Evolutionary conservation across 768 basidiomycete species (phyloP).

Genomic region (Tricholoma matsutake): DNA sequence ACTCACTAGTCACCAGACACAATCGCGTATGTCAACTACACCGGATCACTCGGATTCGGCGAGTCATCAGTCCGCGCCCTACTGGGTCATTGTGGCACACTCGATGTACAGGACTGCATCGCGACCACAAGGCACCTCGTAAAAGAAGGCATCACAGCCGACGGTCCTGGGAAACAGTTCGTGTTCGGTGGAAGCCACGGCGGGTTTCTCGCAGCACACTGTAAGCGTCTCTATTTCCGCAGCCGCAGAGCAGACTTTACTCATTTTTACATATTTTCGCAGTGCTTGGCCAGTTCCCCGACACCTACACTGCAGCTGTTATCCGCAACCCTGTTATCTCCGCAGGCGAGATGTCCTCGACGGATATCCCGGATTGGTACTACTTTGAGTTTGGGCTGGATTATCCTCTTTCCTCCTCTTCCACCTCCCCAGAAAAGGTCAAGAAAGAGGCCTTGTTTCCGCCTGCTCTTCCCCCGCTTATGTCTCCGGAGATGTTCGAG

Average conservation of each 20-base stretch:
- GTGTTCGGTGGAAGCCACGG: constrained; percentile 70
- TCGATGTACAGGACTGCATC: constrained; percentile 67
- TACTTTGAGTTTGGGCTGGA: constrained; percentile 44
- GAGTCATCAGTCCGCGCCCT: constrained; percentile 54
- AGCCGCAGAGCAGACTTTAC: neutral
- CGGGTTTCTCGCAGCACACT: constrained; percentile 58
- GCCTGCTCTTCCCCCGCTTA: constrained; percentile 25
- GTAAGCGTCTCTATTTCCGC: constrained; percentile 32
- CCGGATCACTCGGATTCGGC: constrained; percentile 65
- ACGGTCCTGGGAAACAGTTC: constrained; percentile 49
- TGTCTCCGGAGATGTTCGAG: constrained; percentile 44
- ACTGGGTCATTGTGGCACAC: constrained; percentile 55
- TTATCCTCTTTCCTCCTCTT: constrained; percentile 37
- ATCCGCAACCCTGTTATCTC: constrained; percentile 72
- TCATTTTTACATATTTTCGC: neutral
- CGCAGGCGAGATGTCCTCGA: constrained; percentile 48
- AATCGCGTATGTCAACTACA: constrained; percentile 62
- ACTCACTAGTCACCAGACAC: constrained; percentile 40
- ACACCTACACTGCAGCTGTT: constrained; percentile 57
- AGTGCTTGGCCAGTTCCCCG: constrained; percentile 66
- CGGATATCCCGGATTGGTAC: constrained; percentile 74
- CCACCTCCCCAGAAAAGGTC: constrained; percentile 11
- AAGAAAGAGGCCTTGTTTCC: neutral
- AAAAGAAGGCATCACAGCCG: constrained; percentile 43
- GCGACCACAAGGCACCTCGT: constrained; percentile 51